A percentile compares a stretch with the other conserved stretches of the same genome.
phyloP scores from a whole-genome alignment of 1,139 yeast genomes.

The Lodderomyces oxycetoniae region DNA sequence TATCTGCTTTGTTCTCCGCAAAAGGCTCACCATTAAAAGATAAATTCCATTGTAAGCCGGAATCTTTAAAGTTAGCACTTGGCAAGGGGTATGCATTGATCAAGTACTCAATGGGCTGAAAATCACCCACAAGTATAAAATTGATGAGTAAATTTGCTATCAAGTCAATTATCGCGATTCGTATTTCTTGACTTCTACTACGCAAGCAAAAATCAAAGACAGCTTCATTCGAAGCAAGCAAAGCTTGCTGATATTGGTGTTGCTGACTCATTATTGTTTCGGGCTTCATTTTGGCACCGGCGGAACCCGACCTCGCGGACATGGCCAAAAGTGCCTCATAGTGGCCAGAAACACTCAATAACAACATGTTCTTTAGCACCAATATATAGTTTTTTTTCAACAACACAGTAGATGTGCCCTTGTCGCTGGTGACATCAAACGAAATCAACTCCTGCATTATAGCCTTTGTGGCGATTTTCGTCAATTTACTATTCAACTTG shows the following conservation, averaged over 20 bases:
- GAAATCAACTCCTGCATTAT: slow-evolving; percentile 18
- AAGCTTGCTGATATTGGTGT: slow-evolving; percentile 30
- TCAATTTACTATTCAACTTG: slow-evolving; percentile 34
- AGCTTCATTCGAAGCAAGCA: slow-evolving; percentile 32
- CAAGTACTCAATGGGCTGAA: slow-evolving; percentile 34
- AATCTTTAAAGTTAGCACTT: slow-evolving; percentile 23
- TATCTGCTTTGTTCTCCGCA: slow-evolving; percentile 20
- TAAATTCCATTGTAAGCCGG: slow-evolving; percentile 7
- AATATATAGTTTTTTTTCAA: slow-evolving; percentile 33
- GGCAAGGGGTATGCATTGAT: slow-evolving; percentile 30
- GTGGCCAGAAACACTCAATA: slow-evolving; percentile 32
- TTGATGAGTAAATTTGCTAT: slow-evolving; percentile 33
- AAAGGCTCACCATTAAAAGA: slow-evolving; percentile 17
- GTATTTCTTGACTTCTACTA: slow-evolving; percentile 31
- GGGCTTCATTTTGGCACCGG: slow-evolving; percentile 42
- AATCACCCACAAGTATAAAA: slow-evolving; percentile 39
- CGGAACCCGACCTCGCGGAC: slow-evolving; percentile 34
- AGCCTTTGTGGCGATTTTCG: slow-evolving; percentile 30
- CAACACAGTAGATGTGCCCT: slow-evolving; percentile 20
- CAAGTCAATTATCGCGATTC: slow-evolving; percentile 37
- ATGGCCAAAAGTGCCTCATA: slow-evolving; percentile 35
- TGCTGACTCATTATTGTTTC: slow-evolving; percentile 42
- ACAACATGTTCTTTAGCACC: slow-evolving; percentile 30
- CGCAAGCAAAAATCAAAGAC: slow-evolving; percentile 28
- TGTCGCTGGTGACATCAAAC: slow-evolving; percentile 17